phyloP scores from a whole-genome alignment of 1,284 basidiomycete genomes.

The Grifola frondosa region DNA sequence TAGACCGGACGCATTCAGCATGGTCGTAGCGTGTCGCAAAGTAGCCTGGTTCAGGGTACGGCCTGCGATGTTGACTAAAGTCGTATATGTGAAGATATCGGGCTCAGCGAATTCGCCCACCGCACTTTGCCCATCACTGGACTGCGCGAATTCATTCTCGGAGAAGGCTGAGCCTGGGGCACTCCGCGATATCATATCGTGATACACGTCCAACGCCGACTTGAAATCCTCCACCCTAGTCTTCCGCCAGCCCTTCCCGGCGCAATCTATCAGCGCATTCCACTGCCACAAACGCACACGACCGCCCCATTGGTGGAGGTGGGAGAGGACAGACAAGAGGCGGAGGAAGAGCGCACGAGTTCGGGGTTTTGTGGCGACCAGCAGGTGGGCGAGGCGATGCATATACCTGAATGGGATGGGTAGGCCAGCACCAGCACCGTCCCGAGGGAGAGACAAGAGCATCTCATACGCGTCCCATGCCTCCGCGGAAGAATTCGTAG shows the following conservation, averaged over 20 bases:
- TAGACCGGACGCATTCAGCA: conserved; percentile 53
- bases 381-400: conserved; percentile 57
- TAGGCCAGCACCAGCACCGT: not conserved
- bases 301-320: conserved; percentile 52
- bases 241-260: conserved; percentile 65
- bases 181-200: conserved; percentile 50
- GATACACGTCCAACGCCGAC: conserved; percentile 57
- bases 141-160: conserved; percentile 2
- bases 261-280: conserved; percentile 69
- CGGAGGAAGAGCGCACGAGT: conserved; percentile 60
- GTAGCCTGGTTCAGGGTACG: conserved; percentile 45
- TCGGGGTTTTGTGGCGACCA: conserved; percentile 50
- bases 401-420: conserved; percentile 42
- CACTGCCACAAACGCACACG: conserved; percentile 60
- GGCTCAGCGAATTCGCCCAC: conserved; percentile 35
- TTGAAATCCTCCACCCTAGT: conserved; percentile 55
- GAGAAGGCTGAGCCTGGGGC: conserved; percentile 44
- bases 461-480: conserved; percentile 63
- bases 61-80: conserved; percentile 61
- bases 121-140: conserved; percentile 4
- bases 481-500: conserved; percentile 41
- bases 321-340: conserved; percentile 60
- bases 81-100: conserved; percentile 68
- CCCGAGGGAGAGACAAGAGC: conserved; percentile 35
- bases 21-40: conserved; percentile 48